Evolutionary conservation across 140 eudicot genomes (phyloP).

Genomic region (Oenanthe javanica): DNA sequence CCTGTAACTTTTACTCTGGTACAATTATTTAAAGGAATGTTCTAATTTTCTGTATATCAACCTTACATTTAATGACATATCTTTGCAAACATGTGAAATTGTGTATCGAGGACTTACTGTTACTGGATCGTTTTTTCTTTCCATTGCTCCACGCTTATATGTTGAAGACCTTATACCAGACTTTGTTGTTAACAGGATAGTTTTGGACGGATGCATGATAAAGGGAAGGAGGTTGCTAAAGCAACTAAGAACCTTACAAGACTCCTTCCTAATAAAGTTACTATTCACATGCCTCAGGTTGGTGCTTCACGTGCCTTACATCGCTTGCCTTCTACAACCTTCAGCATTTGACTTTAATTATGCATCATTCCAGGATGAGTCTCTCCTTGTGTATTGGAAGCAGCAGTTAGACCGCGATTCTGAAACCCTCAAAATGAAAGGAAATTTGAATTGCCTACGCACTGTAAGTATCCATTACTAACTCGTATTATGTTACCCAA

Average conservation of each 20-base stretch:
- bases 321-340: conserved; percentile 9
- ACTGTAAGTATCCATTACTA: conserved; percentile 40
- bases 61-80: neutral
- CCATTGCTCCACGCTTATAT: neutral
- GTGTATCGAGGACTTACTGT: neutral
- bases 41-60: neutral
- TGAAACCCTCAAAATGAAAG: conserved; percentile 66
- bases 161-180: conserved; percentile 13
- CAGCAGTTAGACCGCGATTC: conserved; percentile 70
- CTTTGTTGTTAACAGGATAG: conserved; percentile 48
- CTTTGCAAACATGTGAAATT: neutral
- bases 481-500: neutral
- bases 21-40: neutral
- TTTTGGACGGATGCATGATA: conserved; percentile 70
- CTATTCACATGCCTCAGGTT: conserved; percentile 90
- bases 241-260: conserved; percentile 60
- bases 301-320: conserved; percentile 15
- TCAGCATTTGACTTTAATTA: conserved; percentile 6
- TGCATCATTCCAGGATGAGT: conserved; percentile 57
- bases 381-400: conserved; percentile 69
- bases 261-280: conserved; percentile 84
- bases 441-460: conserved; percentile 56
- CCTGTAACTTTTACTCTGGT: neutral
- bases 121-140: neutral
- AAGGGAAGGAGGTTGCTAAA: conserved; percentile 65